These are phyloP conservation scores for Colletotrichum sp. DNA, from an alignment of 2,329 filamentous ascomycete genomes.

Conservation along the genomic window DNA sequence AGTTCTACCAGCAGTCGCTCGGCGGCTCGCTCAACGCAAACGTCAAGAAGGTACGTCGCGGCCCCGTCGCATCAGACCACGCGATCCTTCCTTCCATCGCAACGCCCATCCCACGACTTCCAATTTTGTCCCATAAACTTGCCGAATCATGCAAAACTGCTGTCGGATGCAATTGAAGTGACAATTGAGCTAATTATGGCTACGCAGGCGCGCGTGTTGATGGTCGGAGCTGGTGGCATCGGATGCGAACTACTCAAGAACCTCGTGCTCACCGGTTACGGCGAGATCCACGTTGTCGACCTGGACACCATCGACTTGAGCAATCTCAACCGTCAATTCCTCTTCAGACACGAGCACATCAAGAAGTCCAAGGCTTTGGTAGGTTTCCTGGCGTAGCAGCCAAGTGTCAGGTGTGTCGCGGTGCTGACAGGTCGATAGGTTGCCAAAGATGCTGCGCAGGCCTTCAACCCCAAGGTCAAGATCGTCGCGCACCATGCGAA, in stretches of 20 bases:
- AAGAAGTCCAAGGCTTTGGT: constrained; percentile 96
- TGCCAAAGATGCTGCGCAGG: constrained; percentile 87
- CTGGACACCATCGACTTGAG: constrained; percentile 98
- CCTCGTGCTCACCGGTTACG: constrained; percentile 88
- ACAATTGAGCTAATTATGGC: constrained; percentile 35
- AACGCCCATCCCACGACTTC: neutral
- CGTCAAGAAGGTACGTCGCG: constrained; percentile 69
- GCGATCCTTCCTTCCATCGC: neutral
- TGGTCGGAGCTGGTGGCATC: constrained; percentile 96
- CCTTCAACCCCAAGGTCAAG: constrained; percentile 87
- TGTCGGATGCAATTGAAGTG: neutral
- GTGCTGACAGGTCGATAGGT: constrained; percentile 60
- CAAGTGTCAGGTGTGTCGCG: neutral
- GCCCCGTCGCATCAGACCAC: constrained; percentile 17
- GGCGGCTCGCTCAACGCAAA: constrained; percentile 66
- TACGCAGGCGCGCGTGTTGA: constrained; percentile 79
- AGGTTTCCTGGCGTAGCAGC: constrained; percentile 36
- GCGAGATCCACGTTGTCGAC: constrained; percentile 93
- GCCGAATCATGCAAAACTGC: neutral
- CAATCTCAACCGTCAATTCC: constrained; percentile 96
- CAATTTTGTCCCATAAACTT: neutral
- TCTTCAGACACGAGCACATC: constrained; percentile 96
- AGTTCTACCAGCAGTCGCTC: constrained; percentile 69
- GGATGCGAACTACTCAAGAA: constrained; percentile 98
- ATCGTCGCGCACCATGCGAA: constrained; percentile 92